phyloP scores from a whole-genome alignment of 129 eudicot species.

The Silybum marianum region DNA sequence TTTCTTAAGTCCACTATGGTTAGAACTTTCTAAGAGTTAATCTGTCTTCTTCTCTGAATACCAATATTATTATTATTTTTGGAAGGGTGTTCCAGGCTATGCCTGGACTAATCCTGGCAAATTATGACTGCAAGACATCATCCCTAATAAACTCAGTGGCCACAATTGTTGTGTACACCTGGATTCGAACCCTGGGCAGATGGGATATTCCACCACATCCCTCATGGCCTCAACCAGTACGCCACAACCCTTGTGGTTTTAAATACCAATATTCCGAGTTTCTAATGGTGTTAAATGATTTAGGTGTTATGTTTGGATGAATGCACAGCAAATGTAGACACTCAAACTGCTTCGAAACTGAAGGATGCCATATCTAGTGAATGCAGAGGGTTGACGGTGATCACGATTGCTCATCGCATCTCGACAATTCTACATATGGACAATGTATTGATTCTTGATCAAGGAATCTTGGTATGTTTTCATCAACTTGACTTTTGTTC shows the following conservation, averaged over 20 bases:
- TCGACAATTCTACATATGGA: conserved; percentile 88
- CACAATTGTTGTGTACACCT: too few species aligned
- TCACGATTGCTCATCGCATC: conserved; percentile 97
- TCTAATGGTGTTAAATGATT: conserved; percentile 17
- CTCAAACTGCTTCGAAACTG: conserved; percentile 75
- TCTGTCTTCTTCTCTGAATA: background rate
- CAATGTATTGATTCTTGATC: conserved; percentile 76
- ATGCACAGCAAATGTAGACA: conserved; percentile 94
- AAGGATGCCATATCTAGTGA: conserved; percentile 70
- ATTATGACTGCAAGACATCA: too few species aligned
- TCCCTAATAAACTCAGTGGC: too few species aligned
- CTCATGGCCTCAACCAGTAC: too few species aligned
- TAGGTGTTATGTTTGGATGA: conserved; percentile 95
- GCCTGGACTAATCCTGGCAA: too few species aligned
- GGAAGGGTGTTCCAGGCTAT: too few species aligned
- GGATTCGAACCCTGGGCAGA: too few species aligned
- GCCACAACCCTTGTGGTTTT: too few species aligned
- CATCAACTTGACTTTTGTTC: background rate
- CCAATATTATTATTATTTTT: too few species aligned
- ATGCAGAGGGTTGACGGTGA: conserved; percentile 74
- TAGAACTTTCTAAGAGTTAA: background rate
- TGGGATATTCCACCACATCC: too few species aligned
- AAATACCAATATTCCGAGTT: background rate
- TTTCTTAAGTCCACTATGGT: conserved; percentile 90
- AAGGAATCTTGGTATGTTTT: conserved; percentile 77